phyloP scores from a whole-genome alignment of 306 rosid genomes.

The peach (Prunus persica) region DNA sequence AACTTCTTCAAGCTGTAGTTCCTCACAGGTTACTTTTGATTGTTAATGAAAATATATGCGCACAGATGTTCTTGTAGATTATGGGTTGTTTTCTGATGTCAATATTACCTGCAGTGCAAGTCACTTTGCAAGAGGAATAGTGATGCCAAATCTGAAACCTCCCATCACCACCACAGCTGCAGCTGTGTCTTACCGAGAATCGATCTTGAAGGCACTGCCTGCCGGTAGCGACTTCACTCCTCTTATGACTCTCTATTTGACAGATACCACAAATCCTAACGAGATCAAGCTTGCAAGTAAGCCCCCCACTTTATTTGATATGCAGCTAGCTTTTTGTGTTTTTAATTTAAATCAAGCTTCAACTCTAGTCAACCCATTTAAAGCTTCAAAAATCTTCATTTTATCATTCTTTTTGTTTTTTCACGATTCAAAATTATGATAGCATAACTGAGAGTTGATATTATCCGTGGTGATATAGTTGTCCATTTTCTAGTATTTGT shows the following conservation, averaged over 20 bases:
- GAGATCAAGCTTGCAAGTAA: constrained; percentile 89
- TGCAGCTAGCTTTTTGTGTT: not conserved
- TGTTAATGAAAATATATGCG: not conserved
- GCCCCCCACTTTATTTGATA: constrained; percentile 17
- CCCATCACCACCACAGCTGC: constrained; percentile 67
- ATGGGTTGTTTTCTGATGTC: constrained; percentile 14
- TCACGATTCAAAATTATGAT: no score
- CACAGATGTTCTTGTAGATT: not conserved
- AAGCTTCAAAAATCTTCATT: not conserved
- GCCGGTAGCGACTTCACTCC: constrained; percentile 61
- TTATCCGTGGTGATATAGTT: no score
- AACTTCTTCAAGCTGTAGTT: constrained; percentile 67
- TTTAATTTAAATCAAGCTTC: not conserved
- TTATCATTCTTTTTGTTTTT: no score
- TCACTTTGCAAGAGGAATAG: constrained; percentile 80
- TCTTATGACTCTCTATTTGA: constrained; percentile 88
- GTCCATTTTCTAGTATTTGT: not conserved
- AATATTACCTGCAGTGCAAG: constrained; percentile 48
- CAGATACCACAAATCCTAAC: constrained; percentile 62
- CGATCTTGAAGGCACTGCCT: constrained; percentile 74
- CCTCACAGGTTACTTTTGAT: constrained; percentile 59
- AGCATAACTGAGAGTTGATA: no score
- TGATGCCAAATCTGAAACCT: constrained; percentile 94
- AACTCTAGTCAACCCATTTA: not conserved
- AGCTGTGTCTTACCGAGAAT: constrained; percentile 67